phyloP scores from a whole-genome alignment of 2,329 filamentous ascomycete species.

The Neopestalotiopsis clavispora region DNA sequence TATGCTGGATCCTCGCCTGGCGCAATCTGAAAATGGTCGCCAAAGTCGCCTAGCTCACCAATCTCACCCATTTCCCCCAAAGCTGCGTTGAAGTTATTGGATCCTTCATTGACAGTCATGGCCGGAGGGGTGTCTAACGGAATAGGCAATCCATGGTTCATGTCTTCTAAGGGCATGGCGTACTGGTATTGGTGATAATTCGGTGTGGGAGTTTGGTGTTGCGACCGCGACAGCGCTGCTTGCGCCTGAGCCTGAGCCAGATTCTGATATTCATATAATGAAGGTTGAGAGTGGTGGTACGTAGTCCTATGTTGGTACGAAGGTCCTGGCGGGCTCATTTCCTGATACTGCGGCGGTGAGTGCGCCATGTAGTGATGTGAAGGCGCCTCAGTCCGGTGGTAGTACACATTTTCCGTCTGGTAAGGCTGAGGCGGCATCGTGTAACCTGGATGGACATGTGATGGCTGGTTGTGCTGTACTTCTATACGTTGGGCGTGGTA shows the following conservation, averaged over 20 bases:
- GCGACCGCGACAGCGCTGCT: background rate
- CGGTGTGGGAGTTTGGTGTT: background rate
- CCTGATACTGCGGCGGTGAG: conserved; percentile 3
- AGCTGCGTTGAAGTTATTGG: background rate
- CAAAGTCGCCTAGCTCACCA: background rate
- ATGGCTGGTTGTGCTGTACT: background rate
- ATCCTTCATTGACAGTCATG: background rate
- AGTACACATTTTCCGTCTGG: conserved; percentile 21
- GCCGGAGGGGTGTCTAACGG: background rate
- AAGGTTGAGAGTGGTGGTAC: background rate
- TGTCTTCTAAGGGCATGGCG: background rate
- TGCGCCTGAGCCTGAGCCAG: background rate
- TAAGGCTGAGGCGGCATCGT: conserved; percentile 18
- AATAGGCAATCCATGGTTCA: background rate
- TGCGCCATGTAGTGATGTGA: background rate
- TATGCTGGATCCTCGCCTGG: background rate
- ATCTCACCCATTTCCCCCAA: background rate
- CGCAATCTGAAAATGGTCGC: conserved; percentile 2
- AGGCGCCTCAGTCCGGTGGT: background rate
- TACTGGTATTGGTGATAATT: background rate
- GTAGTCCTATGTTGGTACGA: background rate
- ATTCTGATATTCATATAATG: background rate
- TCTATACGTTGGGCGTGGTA: conserved; percentile 43
- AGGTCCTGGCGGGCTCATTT: background rate
- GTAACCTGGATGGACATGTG: conserved; percentile 15